Percentiles rank a stretch among this genome's conserved stretches.
These are phyloP conservation scores for Pyrus betulifolia DNA, from an alignment of 306 rosid species.

Conservation along the genomic window DNA sequence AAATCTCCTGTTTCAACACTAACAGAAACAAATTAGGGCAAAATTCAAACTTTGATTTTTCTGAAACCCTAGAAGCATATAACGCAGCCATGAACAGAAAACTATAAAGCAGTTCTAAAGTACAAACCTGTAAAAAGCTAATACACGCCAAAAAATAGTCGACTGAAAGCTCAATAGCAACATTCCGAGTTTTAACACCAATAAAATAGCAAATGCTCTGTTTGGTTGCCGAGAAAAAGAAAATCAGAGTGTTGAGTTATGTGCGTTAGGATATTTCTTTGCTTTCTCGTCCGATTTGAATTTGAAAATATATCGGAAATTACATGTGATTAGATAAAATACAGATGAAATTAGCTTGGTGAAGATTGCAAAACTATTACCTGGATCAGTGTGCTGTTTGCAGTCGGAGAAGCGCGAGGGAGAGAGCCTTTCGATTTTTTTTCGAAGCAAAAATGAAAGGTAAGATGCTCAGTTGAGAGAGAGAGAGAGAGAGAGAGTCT, in stretches of 20 bases:
- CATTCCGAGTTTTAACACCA: neutral
- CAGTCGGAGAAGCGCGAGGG: neutral
- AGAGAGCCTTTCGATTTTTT: neutral
- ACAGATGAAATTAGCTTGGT: neutral
- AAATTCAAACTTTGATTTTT: neutral
- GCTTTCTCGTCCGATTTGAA: neutral
- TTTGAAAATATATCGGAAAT: neutral
- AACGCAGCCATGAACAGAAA: neutral
- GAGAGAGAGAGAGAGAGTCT: too few species aligned
- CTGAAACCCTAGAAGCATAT: slow-evolving; percentile 10
- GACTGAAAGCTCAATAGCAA: neutral
- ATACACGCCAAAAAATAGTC: neutral
- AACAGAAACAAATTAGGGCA: neutral
- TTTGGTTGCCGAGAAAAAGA: neutral
- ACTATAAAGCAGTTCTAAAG: neutral
- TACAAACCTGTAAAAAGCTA: neutral
- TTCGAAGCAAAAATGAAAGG: too few species aligned
- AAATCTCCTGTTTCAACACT: neutral
- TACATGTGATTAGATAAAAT: neutral
- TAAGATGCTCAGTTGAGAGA: neutral
- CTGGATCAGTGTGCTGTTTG: neutral
- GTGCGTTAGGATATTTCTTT: neutral
- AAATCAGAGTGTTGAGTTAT: neutral
- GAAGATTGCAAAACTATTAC: neutral
- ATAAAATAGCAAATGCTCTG: neutral